Percentiles rank a stretch among this genome's conserved stretches.
phyloP scores from a whole-genome alignment of 257 asterid species.

The Scutellaria barbata region DNA sequence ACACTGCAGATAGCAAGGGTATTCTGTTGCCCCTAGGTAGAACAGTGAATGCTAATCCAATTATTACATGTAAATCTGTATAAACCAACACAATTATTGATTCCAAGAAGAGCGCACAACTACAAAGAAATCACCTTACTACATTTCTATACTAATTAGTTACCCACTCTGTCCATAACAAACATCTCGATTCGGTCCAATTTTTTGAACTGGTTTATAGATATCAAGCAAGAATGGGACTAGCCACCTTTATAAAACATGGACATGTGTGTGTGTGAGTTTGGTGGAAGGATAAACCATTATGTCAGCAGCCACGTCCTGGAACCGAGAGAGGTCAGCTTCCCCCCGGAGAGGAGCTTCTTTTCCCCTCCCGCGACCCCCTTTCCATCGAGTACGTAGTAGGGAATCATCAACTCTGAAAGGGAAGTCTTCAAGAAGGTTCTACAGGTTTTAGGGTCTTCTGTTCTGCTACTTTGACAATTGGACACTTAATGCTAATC shows the following conservation, averaged over 20 bases:
- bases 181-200: constrained; percentile 17
- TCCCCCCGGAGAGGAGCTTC: no score
- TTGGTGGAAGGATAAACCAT: no score
- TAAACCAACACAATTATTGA: not conserved
- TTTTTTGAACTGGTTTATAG: not conserved
- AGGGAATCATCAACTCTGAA: no score
- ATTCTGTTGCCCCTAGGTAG: not conserved
- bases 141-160: not conserved
- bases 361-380: no score
- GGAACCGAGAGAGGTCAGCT: no score
- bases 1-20: not conserved
- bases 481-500: no score
- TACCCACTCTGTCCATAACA: not conserved
- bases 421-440: no score
- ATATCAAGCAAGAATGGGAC: not conserved
- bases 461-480: no score
- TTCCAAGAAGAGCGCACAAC: not conserved
- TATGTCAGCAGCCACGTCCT: no score
- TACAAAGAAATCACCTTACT: not conserved
- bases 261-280: no score
- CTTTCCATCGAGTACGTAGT: no score
- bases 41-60: not conserved
- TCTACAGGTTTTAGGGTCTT: no score
- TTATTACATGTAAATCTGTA: not conserved
- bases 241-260: not conserved